A percentile compares a stretch with the other conserved stretches of the same genome.
phyloP scores from a whole-genome alignment of 148 eudicot species.

The Bassia scoparia region DNA sequence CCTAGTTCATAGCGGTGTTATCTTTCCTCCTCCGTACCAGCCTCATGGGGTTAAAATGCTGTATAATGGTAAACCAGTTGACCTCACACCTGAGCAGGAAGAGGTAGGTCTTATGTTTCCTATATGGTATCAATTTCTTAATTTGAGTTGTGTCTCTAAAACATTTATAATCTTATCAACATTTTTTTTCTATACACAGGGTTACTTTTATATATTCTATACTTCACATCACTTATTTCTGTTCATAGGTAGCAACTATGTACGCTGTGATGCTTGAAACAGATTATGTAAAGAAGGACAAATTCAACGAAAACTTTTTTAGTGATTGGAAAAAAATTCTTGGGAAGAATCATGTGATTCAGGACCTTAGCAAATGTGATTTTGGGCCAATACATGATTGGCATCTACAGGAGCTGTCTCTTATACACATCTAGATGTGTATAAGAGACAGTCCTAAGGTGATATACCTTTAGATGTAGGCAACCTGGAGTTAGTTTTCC shows the following conservation, averaged over 20 bases:
- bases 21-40: conserved; percentile 86
- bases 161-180: conserved; percentile 3
- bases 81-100: conserved; percentile 89
- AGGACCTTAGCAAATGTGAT: conserved; percentile 78
- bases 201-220: not conserved
- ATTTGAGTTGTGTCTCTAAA: not conserved
- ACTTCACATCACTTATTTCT: conserved; percentile 19
- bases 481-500: not conserved
- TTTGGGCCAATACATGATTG: conserved; percentile 82
- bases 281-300: conserved; percentile 65
- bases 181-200: not conserved
- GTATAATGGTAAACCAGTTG: conserved; percentile 76
- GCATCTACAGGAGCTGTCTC: conserved; percentile 85
- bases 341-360: conserved; percentile 82
- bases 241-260: conserved; percentile 93
- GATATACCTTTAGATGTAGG: not conserved
- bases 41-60: conserved; percentile 91
- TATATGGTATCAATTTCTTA: not conserved
- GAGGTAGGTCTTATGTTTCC: conserved; percentile 53
- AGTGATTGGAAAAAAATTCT: conserved; percentile 86
- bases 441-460: no score
- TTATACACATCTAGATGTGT: no score
- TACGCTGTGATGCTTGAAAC: conserved; percentile 94
- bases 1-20: conserved; percentile 87
- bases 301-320: conserved; percentile 82